Base-by-base conservation (phyloP, 345 rosid genomes). In the Gynandropsis gynandra region DNA sequence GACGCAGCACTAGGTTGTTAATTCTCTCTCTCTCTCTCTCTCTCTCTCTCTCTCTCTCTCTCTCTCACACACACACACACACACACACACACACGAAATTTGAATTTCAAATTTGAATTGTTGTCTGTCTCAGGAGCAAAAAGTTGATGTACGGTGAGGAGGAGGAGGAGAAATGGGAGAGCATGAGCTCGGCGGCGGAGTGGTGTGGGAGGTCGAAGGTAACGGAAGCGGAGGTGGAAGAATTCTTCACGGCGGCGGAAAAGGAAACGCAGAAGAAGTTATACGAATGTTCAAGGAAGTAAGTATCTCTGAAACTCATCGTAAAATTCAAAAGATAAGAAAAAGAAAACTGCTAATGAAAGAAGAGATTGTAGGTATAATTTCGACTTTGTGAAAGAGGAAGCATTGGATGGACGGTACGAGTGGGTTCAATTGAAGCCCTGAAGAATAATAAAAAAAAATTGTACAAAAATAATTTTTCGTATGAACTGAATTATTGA, bases 331-430 rank as follows among this genome's bases (percentile, higher is more conserved):
- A 7, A 4, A 4, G 18, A 49, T 6, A 16, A 39, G 13, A 10
- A 0, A 0, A 7, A 15, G 3, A 29, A 15, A 4, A 7, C 13
- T 9, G 40, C 11, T 36, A 9, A 1, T 0, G 10, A 7, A 36
- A 4, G 1, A 9, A 4, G 13, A 4, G 10, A 4, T 41, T 14
- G 17, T 16, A 65, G 69, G 59, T 65, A 58, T 46, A 65, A 58
- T 9, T 65, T 58, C 42, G 64, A 65, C 58, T 65, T 65, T 49
- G 69, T 50, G 64, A 65, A 52, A 52, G 69, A 58, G 11, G 69
- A 65, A 10, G 63, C 69, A 31, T 15, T 65, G 24, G 57, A 45
- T 38, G 69, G 64, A 44, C 15, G 64, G 38, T 65, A 29, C 54
- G 63, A 65, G 37, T 65, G 64, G 69, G 59, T 58, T 7, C 57